phyloP scores from a whole-genome alignment of 192 early-diverging fungal genomes.

The Coemansia sp. region DNA sequence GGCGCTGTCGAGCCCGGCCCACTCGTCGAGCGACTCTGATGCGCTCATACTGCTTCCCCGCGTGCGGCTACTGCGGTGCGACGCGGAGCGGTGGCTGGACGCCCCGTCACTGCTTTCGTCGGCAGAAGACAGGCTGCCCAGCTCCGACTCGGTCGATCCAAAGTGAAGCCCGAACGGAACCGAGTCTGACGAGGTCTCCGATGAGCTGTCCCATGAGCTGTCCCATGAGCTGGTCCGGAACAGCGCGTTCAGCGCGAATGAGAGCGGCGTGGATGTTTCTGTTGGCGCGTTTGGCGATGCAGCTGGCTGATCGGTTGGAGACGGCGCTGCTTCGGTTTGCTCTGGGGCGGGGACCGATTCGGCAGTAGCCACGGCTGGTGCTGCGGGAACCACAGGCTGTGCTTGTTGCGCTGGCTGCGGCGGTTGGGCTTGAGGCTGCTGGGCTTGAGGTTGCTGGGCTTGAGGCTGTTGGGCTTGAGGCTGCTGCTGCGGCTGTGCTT shows the following conservation, averaged over 20 bases:
- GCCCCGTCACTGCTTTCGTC: background rate
- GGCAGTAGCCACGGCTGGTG: background rate
- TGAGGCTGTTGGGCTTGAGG: background rate
- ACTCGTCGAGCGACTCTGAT: slow-evolving; percentile 20
- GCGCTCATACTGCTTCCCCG: slow-evolving; percentile 11
- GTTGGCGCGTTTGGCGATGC: background rate
- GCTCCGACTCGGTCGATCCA: slow-evolving; percentile 7
- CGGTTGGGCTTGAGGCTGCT: background rate
- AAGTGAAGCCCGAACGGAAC: slow-evolving; percentile 46
- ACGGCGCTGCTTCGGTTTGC: slow-evolving; percentile 6
- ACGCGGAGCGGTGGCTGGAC: background rate
- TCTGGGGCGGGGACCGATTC: background rate
- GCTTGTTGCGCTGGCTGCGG: background rate
- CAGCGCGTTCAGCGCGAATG: slow-evolving; percentile 41
- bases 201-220: background rate
- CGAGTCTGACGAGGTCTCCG: background rate
- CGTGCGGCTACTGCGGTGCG: slow-evolving; percentile 5
- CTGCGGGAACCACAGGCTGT: background rate
- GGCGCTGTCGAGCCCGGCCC: slow-evolving; percentile 35
- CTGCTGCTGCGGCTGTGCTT: background rate
- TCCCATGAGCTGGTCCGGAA: slow-evolving; percentile 11
- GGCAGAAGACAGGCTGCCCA: background rate
- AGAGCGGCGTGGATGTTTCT: slow-evolving; percentile 13
- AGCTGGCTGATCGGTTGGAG: background rate
- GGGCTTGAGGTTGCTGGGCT: background rate